phyloP scores from a whole-genome alignment of 805 yeast genomes.

The Metschnikowia proteae region DNA sequence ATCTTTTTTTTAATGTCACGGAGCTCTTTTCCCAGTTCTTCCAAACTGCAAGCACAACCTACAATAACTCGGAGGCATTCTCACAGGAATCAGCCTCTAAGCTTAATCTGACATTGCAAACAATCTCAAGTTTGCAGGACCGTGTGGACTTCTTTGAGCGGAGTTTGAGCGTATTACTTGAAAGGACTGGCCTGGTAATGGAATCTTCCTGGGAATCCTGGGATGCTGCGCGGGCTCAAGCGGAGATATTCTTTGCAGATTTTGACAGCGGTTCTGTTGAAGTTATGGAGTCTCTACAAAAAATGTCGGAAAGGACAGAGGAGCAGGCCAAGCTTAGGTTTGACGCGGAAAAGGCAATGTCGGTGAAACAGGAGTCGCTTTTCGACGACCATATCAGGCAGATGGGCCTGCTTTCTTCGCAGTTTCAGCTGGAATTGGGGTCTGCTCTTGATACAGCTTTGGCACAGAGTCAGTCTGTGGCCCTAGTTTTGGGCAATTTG shows the following conservation, averaged over 20 bases:
- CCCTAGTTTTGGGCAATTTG: not conserved
- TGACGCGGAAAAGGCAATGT: not conserved
- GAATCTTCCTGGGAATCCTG: constrained; percentile 1
- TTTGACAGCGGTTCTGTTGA: constrained; percentile 4
- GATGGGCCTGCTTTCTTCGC: not conserved
- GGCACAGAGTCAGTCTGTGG: not conserved
- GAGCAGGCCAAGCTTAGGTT: constrained; percentile 5
- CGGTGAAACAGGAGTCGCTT: constrained; percentile 4
- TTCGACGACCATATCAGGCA: constrained; percentile 2
- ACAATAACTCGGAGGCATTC: not conserved
- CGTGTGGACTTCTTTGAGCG: constrained; percentile 1
- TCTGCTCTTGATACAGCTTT: not conserved
- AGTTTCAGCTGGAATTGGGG: not conserved
- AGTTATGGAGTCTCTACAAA: not conserved
- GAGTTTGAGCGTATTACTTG: constrained; percentile 2
- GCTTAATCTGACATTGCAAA: not conserved
- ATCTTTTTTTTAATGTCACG: constrained; percentile 47
- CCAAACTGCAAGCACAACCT: constrained; percentile 6
- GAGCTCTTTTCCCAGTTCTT: constrained; percentile 15
- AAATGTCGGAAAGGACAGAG: constrained; percentile 3
- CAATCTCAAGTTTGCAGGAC: not conserved
- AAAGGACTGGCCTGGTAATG: constrained; percentile 3
- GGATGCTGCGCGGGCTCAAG: not conserved
- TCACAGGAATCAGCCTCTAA: not conserved
- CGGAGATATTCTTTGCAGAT: not conserved